Conservation (phyloP, 257 asterid genomes). For the Datura wrightii region DNA sequence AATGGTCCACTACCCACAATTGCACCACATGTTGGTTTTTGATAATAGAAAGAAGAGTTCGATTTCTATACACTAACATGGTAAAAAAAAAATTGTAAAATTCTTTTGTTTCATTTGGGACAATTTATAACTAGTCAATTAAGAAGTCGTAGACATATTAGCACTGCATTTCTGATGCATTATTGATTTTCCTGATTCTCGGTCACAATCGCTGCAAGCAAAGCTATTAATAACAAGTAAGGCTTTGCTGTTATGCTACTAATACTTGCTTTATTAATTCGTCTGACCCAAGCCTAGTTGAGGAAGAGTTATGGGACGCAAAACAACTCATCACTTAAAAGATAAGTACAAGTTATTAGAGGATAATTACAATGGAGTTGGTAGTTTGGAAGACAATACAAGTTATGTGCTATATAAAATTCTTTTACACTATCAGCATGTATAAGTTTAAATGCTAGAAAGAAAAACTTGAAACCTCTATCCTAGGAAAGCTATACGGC, state of each 20-base stretch:
- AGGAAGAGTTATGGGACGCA: not conserved
- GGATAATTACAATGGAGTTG: not conserved
- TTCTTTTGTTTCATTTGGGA: not conserved
- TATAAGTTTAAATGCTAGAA: too few relatives aligned
- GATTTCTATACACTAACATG: not conserved
- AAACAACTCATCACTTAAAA: not conserved
- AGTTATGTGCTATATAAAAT: not conserved
- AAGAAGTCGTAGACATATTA: not conserved
- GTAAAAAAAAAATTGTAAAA: not conserved
- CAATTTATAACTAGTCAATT: not conserved
- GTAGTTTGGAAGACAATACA: not conserved
- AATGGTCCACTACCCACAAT: conserved; percentile 45
- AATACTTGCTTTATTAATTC: not conserved
- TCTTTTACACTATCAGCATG: too few relatives aligned
- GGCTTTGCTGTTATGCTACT: not conserved
- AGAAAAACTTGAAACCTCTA: too few relatives aligned
- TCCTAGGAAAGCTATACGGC: conserved; percentile 1
- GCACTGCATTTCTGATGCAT: not conserved
- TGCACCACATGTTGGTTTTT: conserved; percentile 31
- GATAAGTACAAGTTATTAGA: not conserved
- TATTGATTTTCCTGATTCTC: not conserved
- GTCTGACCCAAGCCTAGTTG: not conserved
- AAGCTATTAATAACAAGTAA: not conserved
- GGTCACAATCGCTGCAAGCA: not conserved
- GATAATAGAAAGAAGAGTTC: not conserved